Evolutionary conservation across 2,329 filamentous ascomycete genomes (phyloP), one percentile per base, ranked within the genome.

Genomic region (Incumbomyces lentus): DNA sequence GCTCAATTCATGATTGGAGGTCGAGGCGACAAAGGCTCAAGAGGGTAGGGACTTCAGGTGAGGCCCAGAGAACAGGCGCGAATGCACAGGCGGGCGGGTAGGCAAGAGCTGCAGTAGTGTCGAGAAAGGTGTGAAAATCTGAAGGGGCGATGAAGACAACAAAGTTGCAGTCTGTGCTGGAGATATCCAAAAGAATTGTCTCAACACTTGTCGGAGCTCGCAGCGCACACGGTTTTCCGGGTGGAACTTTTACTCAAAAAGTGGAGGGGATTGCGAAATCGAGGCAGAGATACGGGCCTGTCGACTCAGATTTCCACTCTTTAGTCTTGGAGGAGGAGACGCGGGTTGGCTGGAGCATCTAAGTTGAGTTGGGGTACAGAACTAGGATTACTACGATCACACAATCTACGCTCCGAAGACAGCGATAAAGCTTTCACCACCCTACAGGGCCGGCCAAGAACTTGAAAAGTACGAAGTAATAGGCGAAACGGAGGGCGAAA

Each of bases 61-160:
- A 22, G 18, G 30, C 41, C 41, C 41, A 44, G 32, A 36, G 18
- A 22, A 19, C 16, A 45, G 22, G 34, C 42, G 42, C 42, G 38
- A 29, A 38, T 45, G 42, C 42, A 45, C 33, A 44, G 26, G 33
- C 41, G 42, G 42, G 42, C 42, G 42, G 42, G 42, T 45, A 45
- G 42, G 42, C 33, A 45, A 45, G 42, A 45, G 42, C 16, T 45
- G 42, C 42, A 45, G 42, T 45, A 45, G 42, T 45, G 42, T 45
- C 42, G 26, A 38, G 16, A 38, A 46, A 46, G 36, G 44, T 40
- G 36, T 46, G 44, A 46, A 40, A 40, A 34, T 22, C 26, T 31
- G 44, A 46, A 34, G 11, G 44, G 44, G 42, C 42, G 22, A 38
- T 35, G 34, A 45, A 34, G 22, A 38, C 33, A 14, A 38, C 42